Evolutionary conservation across 768 basidiomycete species (phyloP), one percentile per base, ranked within the genome.

Genomic region (Strobilomyces echinocephalus): DNA sequence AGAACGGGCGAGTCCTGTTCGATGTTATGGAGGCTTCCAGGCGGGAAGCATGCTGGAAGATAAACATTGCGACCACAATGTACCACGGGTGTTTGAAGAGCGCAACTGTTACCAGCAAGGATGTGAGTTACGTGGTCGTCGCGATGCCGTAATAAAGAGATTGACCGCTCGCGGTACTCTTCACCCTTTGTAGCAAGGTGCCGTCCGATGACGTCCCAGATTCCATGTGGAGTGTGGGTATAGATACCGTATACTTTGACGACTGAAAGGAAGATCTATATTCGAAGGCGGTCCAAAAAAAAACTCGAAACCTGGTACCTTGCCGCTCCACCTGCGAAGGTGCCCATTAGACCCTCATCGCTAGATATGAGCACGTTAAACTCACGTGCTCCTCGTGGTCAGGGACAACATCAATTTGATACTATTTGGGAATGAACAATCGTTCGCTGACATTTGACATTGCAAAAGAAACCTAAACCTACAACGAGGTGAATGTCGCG

Each of bases 161-260:
- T 18, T 54, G 40, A 81, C 84, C 83, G 74, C 20, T 68, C 66
- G 28, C 70, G 70, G 53, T 88, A 88, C 54, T 81, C 79, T 50
- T 71, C 74, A 20, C 81, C 79, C 41, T 71, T 76, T 3, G 71
- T 65, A 5, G 60, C 61, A 6, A 79, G 67, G 45, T 79, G 77
- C 7, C 62, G 60, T 1, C 75, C 72, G 43, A 83, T 63, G 0
- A 70, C 64, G 16, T 75, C 73, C 80, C 81, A 81, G 26, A 80
- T 67, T 7, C 72, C 71, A 42, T 75, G 59, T 54, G 79, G 77
- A 0, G 72, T 73, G 33, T 80, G 77, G 0, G 77, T 78, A 30
- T 74, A 79, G 10, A 82, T 72, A 1, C 78, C 79, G 47, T 79
- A 80, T 36, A 82, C 71, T 33, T 70, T 73, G 49, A 82, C 70